These are phyloP conservation scores for Musa acuminata DNA, from an alignment of 176 grass and related monocot genomes.

Conservation along the genomic window DNA sequence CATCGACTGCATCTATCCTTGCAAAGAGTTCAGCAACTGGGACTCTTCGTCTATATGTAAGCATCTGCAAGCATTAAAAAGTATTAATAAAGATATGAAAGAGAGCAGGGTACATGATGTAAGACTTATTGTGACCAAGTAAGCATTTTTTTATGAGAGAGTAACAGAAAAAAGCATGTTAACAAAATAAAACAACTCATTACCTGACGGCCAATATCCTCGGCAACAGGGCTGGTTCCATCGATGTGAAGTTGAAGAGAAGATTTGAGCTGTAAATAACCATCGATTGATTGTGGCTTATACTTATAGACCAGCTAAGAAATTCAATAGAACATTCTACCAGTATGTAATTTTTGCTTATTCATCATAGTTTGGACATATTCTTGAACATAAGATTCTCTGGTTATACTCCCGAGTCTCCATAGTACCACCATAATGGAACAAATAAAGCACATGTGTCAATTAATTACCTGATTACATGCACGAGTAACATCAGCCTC, in stretches of 20 bases:
- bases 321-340: neutral
- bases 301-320: neutral
- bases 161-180: neutral
- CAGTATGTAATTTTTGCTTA: neutral
- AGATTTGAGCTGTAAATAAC: conserved; percentile 65
- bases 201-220: conserved; percentile 98
- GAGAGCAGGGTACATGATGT: neutral
- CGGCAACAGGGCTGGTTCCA: conserved; percentile 73
- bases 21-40: conserved; percentile 80
- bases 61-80: conserved; percentile 36
- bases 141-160: neutral
- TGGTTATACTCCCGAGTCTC: no score
- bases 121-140: neutral
- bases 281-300: neutral
- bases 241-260: conserved; percentile 94
- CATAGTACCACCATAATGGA: neutral
- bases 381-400: neutral
- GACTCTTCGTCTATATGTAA: conserved; percentile 86
- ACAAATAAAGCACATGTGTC: neutral
- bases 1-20: conserved; percentile 97
- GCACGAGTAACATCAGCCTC: conserved; percentile 97
- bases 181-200: neutral
- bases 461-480: conserved; percentile 70
- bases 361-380: neutral
- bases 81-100: neutral